Evolutionary conservation across 495 filamentous ascomycete species (phyloP).

Genomic region (Darksidea phi): DNA sequence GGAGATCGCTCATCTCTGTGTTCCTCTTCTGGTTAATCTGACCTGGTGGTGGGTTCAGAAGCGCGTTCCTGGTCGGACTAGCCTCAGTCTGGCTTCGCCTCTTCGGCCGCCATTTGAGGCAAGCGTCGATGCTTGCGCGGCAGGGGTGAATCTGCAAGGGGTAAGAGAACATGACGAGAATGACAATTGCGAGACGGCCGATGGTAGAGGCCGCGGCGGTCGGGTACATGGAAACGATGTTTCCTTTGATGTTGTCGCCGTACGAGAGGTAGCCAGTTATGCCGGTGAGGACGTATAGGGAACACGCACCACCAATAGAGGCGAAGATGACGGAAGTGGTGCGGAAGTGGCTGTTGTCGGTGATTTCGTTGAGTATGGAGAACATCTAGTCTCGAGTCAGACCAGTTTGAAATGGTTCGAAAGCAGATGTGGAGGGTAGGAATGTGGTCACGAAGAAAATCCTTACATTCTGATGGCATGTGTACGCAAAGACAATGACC

Average conservation of each 20-base stretch:
- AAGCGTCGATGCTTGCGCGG: constrained; percentile 86
- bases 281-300: constrained; percentile 84
- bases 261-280: constrained; percentile 95
- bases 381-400: constrained; percentile 72
- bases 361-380: constrained; percentile 93
- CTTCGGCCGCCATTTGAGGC: constrained; percentile 82
- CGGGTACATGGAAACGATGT: constrained; percentile 91
- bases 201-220: constrained; percentile 83
- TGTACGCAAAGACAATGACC: constrained; percentile 96
- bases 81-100: constrained; percentile 42
- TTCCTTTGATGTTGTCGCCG: constrained; percentile 79
- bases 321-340: constrained; percentile 76
- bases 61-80: constrained; percentile 39
- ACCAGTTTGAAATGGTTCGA: too few relatives aligned
- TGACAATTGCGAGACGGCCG: constrained; percentile 89
- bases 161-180: constrained; percentile 96
- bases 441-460: background rate
- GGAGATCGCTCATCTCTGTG: constrained; percentile 73
- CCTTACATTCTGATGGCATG: constrained; percentile 93
- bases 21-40: constrained; percentile 14
- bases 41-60: constrained; percentile 25
- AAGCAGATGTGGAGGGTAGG: too few relatives aligned
- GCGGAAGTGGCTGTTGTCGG: constrained; percentile 76
- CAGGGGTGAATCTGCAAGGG: constrained; percentile 95
- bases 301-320: constrained; percentile 77